phyloP scores from a whole-genome alignment of 139 green algal species.

The Coccomyxa sp. region DNA sequence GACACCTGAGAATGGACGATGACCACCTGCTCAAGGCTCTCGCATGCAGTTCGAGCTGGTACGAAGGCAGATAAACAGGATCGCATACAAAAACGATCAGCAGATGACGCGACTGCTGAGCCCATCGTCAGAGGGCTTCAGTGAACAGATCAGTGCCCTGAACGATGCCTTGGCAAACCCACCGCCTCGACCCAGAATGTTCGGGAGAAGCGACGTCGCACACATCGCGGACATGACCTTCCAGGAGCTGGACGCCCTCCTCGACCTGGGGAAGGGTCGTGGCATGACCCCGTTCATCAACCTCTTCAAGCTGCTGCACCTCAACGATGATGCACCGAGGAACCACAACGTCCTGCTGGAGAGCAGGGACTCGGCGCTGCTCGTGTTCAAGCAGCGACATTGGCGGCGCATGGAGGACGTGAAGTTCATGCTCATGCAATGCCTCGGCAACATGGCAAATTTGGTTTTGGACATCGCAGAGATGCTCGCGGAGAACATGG shows the following conservation, averaged over 20 bases:
- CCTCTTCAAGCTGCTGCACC: neutral
- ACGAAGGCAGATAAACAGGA: neutral
- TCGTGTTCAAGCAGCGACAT: neutral
- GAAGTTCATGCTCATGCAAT: neutral
- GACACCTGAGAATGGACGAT: neutral
- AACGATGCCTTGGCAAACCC: neutral
- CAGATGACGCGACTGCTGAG: slow-evolving; percentile 1
- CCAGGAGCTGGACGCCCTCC: neutral
- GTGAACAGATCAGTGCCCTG: neutral
- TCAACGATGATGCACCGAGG: neutral
- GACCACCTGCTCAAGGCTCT: neutral
- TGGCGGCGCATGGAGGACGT: neutral
- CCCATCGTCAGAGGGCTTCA: slow-evolving; percentile 1
- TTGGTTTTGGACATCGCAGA: neutral
- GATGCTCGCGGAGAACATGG: neutral
- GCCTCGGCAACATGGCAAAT: neutral
- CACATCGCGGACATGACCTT: neutral
- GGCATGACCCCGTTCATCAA: slow-evolving; percentile 1
- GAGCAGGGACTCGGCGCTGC: neutral
- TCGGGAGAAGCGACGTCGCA: neutral
- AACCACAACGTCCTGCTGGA: neutral
- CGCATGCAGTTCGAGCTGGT: neutral
- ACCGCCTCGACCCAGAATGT: neutral
- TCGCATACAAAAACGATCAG: neutral
- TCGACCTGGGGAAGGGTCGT: neutral